Conservation (phyloP, 208 protist species). For the Tritrichomonas musculus region DNA sequence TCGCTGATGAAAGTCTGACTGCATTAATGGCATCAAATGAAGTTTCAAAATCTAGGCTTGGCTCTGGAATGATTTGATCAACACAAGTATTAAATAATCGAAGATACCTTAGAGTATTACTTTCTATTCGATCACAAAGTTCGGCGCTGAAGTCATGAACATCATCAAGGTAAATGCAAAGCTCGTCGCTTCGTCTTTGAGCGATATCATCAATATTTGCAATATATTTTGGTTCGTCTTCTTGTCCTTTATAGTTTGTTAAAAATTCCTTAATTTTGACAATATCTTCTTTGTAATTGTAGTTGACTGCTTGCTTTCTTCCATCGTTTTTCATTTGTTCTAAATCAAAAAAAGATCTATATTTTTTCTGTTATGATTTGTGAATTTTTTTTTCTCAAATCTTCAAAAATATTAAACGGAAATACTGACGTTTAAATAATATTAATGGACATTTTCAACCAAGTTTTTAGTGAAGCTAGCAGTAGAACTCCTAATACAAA, state of each 20-base stretch:
- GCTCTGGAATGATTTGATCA: constrained; percentile 46
- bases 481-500: no score
- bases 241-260: not conserved
- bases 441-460: no score
- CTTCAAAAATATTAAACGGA: no score
- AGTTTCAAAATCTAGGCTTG: not conserved
- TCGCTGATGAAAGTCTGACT: not conserved
- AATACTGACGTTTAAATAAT: no score
- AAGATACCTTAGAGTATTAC: constrained; percentile 51
- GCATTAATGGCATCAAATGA: not conserved
- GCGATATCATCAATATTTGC: not conserved
- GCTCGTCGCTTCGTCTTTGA: not conserved
- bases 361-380: no score
- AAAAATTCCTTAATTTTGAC: not conserved
- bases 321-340: not conserved
- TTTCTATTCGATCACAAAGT: constrained; percentile 32
- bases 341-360: not conserved
- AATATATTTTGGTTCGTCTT: not conserved
- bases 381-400: no score
- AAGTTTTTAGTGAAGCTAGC: no score
- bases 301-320: not conserved
- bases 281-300: not conserved
- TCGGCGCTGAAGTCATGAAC: constrained; percentile 11
- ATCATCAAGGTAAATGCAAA: constrained; percentile 46
- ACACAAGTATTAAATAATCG: constrained; percentile 43